Evolutionary conservation across 768 basidiomycete genomes (phyloP), one percentile per base, ranked within the genome.

Genomic region (Scleroderma bovista): DNA sequence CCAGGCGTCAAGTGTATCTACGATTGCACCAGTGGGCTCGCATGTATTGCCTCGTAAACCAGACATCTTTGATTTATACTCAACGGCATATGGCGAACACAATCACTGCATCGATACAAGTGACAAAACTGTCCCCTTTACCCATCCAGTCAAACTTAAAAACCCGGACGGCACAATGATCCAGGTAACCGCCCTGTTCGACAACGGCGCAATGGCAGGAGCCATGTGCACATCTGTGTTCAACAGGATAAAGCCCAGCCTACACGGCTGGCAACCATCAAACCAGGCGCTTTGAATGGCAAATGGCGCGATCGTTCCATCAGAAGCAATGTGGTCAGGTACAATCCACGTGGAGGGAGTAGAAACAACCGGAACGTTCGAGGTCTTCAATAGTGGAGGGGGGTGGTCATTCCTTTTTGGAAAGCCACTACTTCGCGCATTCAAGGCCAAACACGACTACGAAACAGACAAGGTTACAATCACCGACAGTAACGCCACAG

Each of bases 281-380:
- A 38, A 17, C 5, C 37, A 38, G 17, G 37, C 37, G 1, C 51
- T 72, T 6, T 38, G 61, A 2, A 69, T 73, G 70, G 71, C 69
- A 15, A 60, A 67, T 51, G 65, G 69, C 0, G 11, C 29, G 0
- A 17, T 55, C 0, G 44, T 51, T 2, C 44, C 44, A 13, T 53
- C 53, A 4, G 13, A 50, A 16, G 57, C 50, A 6, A 20, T 10
- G 0, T 57, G 57, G 59, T 17, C 16, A 6, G 55, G 55, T 2
- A n/a, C 7, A 2, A 34, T 48, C 39, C 8, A 2, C 13, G 15
- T 32, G 8, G n/a, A 38, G 15, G 23, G 37, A 9, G 13, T 13
- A 0, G 23, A 36, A 23, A 17, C 16, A 6, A n/a, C 31, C 24
- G 38, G 38, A n/a, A 39, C 38, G 11, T 39, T 39, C 3, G 17